A percentile compares a stretch with the other conserved stretches of the same genome.
Evolutionary conservation across 2,329 filamentous ascomycete species (phyloP).

Genomic region (Penicillium sp.): DNA sequence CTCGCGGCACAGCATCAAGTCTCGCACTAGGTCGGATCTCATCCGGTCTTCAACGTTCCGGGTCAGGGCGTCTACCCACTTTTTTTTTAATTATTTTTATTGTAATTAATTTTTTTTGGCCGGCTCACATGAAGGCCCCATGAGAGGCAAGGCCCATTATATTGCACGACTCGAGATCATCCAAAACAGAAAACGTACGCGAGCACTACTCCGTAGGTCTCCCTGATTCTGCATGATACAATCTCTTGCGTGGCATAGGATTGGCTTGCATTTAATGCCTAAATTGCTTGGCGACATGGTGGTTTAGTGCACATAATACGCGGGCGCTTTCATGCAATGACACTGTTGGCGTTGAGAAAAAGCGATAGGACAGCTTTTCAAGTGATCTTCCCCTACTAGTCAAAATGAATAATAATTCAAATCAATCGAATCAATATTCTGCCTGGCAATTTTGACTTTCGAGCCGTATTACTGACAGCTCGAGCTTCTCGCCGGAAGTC

Average conservation of each 20-base stretch:
- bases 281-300: constrained; percentile 11
- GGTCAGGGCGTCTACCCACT: constrained; percentile 10
- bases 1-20: neutral
- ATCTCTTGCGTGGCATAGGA: constrained; percentile 12
- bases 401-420: neutral
- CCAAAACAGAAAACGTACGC: constrained; percentile 21
- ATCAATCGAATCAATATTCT: neutral
- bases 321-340: neutral
- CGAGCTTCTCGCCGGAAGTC: constrained; percentile 7
- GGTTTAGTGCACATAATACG: neutral
- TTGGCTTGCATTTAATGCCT: constrained; percentile 22
- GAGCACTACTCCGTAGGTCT: constrained; percentile 7
- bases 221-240: constrained; percentile 22
- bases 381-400: neutral
- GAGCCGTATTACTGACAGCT: constrained; percentile 1
- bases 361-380: neutral
- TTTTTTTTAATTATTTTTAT: constrained; percentile 5
- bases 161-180: constrained; percentile 12
- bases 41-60: constrained; percentile 11
- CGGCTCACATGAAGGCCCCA: constrained; percentile 11
- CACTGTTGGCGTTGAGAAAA: neutral
- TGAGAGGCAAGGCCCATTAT: constrained; percentile 1
- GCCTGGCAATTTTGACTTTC: constrained; percentile 4
- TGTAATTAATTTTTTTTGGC: neutral
- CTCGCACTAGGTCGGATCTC: neutral